Conservation (phyloP, 1,284 basidiomycete species). For the Ganoderma lucidum region DNA sequence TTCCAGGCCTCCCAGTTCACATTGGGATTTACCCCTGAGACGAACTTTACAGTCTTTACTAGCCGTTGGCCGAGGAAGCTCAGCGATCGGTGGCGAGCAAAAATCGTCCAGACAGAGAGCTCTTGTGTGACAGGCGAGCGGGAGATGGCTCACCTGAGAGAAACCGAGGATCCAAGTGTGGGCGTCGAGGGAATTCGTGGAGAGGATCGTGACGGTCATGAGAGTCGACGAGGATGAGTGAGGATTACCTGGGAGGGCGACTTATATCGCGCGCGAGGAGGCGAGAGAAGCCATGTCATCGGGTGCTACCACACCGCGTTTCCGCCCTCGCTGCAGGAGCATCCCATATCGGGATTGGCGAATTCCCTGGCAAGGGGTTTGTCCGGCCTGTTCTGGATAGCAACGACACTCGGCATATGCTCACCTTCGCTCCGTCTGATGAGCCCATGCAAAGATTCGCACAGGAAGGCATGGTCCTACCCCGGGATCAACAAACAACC, state of each 20-base stretch:
- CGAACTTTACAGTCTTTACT: not conserved
- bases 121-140: not conserved
- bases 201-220: conserved; percentile 9
- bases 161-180: not conserved
- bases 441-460: conserved; percentile 5
- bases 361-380: conserved; percentile 15
- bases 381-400: conserved; percentile 8
- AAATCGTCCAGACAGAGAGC: not conserved
- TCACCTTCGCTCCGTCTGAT: conserved; percentile 3
- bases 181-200: not conserved
- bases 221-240: conserved; percentile 14
- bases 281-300: conserved; percentile 28
- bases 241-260: conserved; percentile 12
- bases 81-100: not conserved
- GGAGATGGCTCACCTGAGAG: not conserved
- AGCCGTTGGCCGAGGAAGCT: not conserved
- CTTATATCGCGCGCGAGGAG: conserved; percentile 19
- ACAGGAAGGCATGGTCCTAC: not conserved
- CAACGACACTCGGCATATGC: conserved; percentile 10
- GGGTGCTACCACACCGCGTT: conserved; percentile 15
- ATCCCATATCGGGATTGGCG: conserved; percentile 29
- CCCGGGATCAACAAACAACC: not conserved
- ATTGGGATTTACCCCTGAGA: conserved; percentile 7
- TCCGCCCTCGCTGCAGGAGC: conserved; percentile 25
- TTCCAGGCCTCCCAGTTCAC: not conserved